Base-by-base conservation (phyloP, 441 rosid species). In the Omphalea diandra region DNA sequence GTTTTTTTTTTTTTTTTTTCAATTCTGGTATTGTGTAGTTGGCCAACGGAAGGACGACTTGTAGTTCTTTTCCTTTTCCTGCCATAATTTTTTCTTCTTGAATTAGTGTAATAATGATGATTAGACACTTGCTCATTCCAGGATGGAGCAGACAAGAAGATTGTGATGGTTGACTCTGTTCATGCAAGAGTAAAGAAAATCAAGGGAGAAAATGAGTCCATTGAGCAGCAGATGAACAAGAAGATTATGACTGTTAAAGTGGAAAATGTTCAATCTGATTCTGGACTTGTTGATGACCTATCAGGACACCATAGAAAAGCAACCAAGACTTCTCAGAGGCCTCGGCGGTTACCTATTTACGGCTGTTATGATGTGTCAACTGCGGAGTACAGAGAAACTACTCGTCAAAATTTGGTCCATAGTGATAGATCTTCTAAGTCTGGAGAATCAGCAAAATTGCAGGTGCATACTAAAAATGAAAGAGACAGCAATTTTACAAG, bases 351-450 rank as follows among this genome's bases (percentile, higher is more conserved):
- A 32, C 67, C 67, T 11, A 67, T 75, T 75, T 72, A 71, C 72
- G 82, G 82, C 44, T 83, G 84, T 74, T 75, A 72, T 55, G 84
- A 80, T 64, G 67, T 77, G 31, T 53, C 78, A 46, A 70, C 72
- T 18, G 47, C 64, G 69, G 80, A 60, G 61, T 65, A 73, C 46
- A 31, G 46, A 47, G 68, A 77, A 38, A 43, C 76, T 72, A 43
- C 65, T 40, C 27, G 56, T 65, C 71, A 53, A 50, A 72, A 53
- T 63, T 40, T 65, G 70, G 61, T 41, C 26, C 79, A 57, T 18
- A 57, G 35, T 22, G 81, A 64, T 15, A 57, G 35, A 50, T 72
- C 78, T 62, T 70, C 71, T 14, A 64, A 72, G 14, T 53, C 72
- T 31, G 53, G 38, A 9, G 47, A 64, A 61, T n/a, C 22, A 44